Percentiles rank a stretch among this genome's conserved stretches.
phyloP scores from a whole-genome alignment of 495 filamentous ascomycete species.

The Talaromyces adpressus region DNA sequence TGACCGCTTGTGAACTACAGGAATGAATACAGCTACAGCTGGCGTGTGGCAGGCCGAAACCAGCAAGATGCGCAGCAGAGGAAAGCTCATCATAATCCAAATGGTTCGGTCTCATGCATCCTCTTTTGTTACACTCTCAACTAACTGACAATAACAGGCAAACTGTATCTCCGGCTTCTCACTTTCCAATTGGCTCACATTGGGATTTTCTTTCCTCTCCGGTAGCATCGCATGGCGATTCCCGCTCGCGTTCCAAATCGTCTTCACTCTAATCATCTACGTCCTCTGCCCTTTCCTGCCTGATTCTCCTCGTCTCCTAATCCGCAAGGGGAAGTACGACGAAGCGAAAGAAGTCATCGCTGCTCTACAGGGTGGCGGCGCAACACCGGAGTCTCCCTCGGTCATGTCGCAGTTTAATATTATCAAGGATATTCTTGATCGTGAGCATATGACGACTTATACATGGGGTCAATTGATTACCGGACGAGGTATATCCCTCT shows the following conservation, averaged over 20 bases:
- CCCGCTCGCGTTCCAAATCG: conserved; percentile 39
- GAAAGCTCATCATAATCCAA: conserved; percentile 49
- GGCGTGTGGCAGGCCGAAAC: conserved; percentile 55
- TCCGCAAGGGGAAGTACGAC: conserved; percentile 20
- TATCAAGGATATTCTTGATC: conserved; percentile 13
- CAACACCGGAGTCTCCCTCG: not conserved
- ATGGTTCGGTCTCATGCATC: conserved; percentile 16
- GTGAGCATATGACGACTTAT: conserved; percentile 11
- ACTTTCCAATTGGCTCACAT: conserved; percentile 13
- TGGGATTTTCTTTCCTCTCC: conserved; percentile 26
- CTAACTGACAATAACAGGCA: not conserved
- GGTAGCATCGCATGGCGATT: conserved; percentile 37
- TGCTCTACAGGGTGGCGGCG: conserved; percentile 15
- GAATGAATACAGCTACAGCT: conserved; percentile 49
- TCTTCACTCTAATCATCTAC: conserved; percentile 39
- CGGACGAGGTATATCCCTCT: not conserved
- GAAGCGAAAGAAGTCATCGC: conserved; percentile 22
- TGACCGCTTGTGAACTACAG: conserved; percentile 18
- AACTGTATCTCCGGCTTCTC: conserved; percentile 14
- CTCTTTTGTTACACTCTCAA: not conserved
- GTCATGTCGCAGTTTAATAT: conserved; percentile 14
- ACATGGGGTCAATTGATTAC: conserved; percentile 1
- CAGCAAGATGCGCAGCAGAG: conserved; percentile 45
- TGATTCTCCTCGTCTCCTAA: conserved; percentile 32
- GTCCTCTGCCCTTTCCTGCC: conserved; percentile 40